Evolutionary conservation across 129 eudicot genomes (phyloP), one percentile per base, ranked within the genome.

Genomic region (Saussurea involucrata): DNA sequence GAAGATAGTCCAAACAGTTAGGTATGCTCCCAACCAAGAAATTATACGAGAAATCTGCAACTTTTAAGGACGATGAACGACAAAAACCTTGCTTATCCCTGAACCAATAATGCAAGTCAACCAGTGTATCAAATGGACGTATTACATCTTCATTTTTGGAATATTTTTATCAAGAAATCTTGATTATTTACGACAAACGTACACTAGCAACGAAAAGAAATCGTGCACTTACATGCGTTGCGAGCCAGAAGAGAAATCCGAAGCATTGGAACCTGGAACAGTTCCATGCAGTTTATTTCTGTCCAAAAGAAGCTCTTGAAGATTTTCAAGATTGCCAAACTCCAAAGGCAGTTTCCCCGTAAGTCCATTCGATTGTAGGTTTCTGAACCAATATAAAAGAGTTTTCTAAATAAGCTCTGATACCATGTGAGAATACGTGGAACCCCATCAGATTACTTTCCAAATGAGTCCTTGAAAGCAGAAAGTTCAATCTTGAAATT

Each of bases 311-410:
- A 95, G 96, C 55, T 89, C 95, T 86, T 86, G 88, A 71, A 95
- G 96, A 83, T 80, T 53, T 31, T 86, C 88, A 82, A 95, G 83
- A 76, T 80, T 87, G n/a, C 87, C 85, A 55, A 95, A 83, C 86
- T 89, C 92, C 15, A 58, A 64, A 66, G 96, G 97, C 84, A 95
- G 46, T 71, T 75, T 82, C 53, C 97, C 99, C 27, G 91, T 88
- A 29, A 95, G 87, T 74, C 90, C 92, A 81, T 95, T 95, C 22
- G 95, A 92, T 79, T 92, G 89, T 67, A 95, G 90, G 83, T 95
- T 89, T 80, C 99, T 95, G 83, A 37, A 81, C 18, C 57, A 29
- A 66, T 17, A 76, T n/a, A 46, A 42, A 63, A 21, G 28, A 76
- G 37, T 58, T 74, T 11, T 8, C 27, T 18, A 60, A 53, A n/a